Evolutionary conservation across 768 basidiomycete genomes (phyloP).

Genomic region (Tricholoma sp.): DNA sequence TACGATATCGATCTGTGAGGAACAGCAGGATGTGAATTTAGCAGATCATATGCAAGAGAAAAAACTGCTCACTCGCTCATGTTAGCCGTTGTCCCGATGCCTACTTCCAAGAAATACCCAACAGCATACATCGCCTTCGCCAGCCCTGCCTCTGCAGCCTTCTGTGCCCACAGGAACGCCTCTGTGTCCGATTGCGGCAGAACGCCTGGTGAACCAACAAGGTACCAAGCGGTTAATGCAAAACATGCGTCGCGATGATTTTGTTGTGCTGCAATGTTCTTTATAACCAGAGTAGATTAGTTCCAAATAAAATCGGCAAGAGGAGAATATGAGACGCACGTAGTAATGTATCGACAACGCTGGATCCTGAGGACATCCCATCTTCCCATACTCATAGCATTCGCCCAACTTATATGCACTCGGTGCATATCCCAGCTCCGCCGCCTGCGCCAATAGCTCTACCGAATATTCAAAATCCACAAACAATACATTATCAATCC

Average conservation of each 20-base stretch:
- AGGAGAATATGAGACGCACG: constrained; percentile 46
- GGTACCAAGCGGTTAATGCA: constrained; percentile 97
- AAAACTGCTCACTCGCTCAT: constrained; percentile 52
- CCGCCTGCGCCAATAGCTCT: constrained; percentile 91
- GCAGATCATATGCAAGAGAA: not conserved
- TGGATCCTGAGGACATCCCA: constrained; percentile 96
- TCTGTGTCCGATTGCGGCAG: constrained; percentile 98
- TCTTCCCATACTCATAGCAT: constrained; percentile 98
- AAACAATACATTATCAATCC: constrained; percentile 97
- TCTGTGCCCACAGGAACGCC: constrained; percentile 96
- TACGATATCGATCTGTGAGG: constrained; percentile 38
- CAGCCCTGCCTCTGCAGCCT: constrained; percentile 87
- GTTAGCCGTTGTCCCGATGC: constrained; percentile 73
- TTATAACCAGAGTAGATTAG: constrained; percentile 10
- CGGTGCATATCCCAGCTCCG: constrained; percentile 94
- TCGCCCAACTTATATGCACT: constrained; percentile 95
- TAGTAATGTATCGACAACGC: constrained; percentile 99
- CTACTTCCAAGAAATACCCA: constrained; percentile 96
- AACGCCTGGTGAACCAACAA: constrained; percentile 96
- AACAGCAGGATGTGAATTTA: not conserved
- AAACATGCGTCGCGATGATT: constrained; percentile 97
- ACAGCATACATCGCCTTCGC: constrained; percentile 97
- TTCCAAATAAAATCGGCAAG: constrained; percentile 5
- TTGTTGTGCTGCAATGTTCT: constrained; percentile 99
- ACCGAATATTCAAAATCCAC: constrained; percentile 94